A percentile compares a stretch with the other conserved stretches of the same genome.
Conservation (phyloP, 306 rosid species). For the Cicer judaicum region DNA sequence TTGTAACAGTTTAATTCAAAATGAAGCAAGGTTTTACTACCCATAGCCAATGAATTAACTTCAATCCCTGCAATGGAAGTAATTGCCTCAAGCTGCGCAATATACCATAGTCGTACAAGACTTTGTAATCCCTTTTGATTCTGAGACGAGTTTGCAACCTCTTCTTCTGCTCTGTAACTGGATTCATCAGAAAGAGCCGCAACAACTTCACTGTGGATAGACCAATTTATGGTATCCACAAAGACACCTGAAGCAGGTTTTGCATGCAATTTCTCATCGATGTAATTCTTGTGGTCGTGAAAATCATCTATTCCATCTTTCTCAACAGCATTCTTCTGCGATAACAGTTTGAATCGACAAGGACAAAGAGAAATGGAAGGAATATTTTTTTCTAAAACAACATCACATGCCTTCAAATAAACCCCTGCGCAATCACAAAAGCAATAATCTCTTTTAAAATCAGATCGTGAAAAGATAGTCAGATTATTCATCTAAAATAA, state of each 20-base stretch:
- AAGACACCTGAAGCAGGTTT: constrained; percentile 55
- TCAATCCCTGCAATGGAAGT: constrained; percentile 63
- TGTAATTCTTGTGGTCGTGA: constrained; percentile 48
- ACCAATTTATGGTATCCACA: constrained; percentile 62
- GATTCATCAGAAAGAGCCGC: constrained; percentile 61
- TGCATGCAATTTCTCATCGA: constrained; percentile 52
- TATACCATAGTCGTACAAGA: constrained; percentile 74
- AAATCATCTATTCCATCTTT: constrained; percentile 65
- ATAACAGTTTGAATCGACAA: constrained; percentile 65
- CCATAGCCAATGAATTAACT: constrained; percentile 64
- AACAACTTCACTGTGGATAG: constrained; percentile 61
- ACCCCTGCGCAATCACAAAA: constrained; percentile 73
- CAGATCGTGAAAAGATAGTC: constrained; percentile 28
- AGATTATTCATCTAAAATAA: constrained; percentile 30
- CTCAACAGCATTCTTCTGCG: constrained; percentile 56
- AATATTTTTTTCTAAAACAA: constrained; percentile 55
- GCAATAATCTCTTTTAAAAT: constrained; percentile 44
- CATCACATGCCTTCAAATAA: constrained; percentile 63
- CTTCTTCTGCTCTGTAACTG: constrained; percentile 54
- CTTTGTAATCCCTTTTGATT: constrained; percentile 58
- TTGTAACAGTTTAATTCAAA: constrained; percentile 59
- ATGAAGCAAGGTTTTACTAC: constrained; percentile 76
- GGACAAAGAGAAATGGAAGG: constrained; percentile 73
- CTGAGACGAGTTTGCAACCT: constrained; percentile 52
- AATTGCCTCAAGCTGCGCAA: constrained; percentile 72